phyloP scores from a whole-genome alignment of 805 yeast species.

The Nakazawaea siamensis region DNA sequence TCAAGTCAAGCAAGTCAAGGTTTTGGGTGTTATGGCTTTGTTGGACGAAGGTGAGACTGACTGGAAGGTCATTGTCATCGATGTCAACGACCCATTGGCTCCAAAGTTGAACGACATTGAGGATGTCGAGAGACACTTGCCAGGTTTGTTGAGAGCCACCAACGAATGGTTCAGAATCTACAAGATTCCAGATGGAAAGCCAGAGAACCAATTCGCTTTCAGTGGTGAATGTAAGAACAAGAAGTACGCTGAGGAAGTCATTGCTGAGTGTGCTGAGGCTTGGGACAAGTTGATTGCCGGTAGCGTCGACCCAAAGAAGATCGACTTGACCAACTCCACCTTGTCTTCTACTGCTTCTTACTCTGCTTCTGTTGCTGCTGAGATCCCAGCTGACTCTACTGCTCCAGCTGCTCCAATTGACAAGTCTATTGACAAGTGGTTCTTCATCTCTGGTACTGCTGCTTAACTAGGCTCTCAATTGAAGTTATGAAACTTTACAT shows the following conservation, averaged over 20 bases:
- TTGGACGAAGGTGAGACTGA: constrained; percentile 89
- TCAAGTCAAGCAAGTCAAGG: constrained; percentile 80
- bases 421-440: constrained; percentile 96
- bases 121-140: constrained; percentile 84
- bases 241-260: constrained; percentile 77
- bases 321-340: constrained; percentile 71
- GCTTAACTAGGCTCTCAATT: constrained; percentile 28
- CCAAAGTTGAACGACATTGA: constrained; percentile 79
- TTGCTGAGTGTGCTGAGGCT: constrained; percentile 75
- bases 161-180: constrained; percentile 98
- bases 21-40: constrained; percentile 88
- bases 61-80: constrained; percentile 89
- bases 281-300: constrained; percentile 76
- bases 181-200: constrained; percentile 97
- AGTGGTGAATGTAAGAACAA: constrained; percentile 86
- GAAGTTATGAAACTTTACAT: too few relatives aligned
- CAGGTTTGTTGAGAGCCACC: constrained; percentile 89
- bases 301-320: constrained; percentile 53
- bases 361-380: constrained; percentile 36
- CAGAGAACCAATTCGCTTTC: constrained; percentile 94
- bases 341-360: constrained; percentile 47
- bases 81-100: constrained; percentile 84
- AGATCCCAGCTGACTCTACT: constrained; percentile 64
- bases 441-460: constrained; percentile 84
- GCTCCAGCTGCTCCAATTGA: constrained; percentile 90